Evolutionary conservation across 495 filamentous ascomycete genomes (phyloP).

Genomic region (Penicillium dipodomyicola): DNA sequence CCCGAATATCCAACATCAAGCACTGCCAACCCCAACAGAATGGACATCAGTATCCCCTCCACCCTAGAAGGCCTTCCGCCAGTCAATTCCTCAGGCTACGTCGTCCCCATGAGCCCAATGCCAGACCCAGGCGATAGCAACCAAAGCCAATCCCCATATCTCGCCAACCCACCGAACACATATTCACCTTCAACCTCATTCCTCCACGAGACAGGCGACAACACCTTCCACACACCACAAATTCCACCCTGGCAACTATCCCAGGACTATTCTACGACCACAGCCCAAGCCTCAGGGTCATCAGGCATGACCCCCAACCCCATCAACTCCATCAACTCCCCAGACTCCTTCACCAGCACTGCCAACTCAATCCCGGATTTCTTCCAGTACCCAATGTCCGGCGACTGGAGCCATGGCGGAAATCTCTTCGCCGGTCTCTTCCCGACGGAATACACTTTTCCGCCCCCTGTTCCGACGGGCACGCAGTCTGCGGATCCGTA

Average conservation of each 20-base stretch:
- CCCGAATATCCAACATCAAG: constrained; percentile 9
- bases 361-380: constrained; percentile 29
- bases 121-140: not conserved
- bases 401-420: constrained; percentile 38
- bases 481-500: not conserved
- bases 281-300: constrained; percentile 6
- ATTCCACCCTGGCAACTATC: constrained; percentile 14
- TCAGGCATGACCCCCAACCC: not conserved
- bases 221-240: constrained; percentile 4
- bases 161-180: constrained; percentile 9
- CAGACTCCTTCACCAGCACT: constrained; percentile 24
- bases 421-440: constrained; percentile 35
- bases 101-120: constrained; percentile 35
- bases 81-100: constrained; percentile 42
- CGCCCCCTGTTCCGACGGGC: not conserved
- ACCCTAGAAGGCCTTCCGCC: constrained; percentile 37
- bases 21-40: constrained; percentile 5
- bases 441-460: constrained; percentile 15
- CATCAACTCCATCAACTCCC: constrained; percentile 16
- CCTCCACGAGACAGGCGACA: constrained; percentile 2
- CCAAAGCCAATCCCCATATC: constrained; percentile 5
- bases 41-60: constrained; percentile 30
- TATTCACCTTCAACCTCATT: constrained; percentile 11
- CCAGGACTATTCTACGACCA: constrained; percentile 15
- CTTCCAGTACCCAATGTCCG: constrained; percentile 41